phyloP scores from a whole-genome alignment of 1,284 basidiomycete genomes.

The Trichosporon faecale region DNA sequence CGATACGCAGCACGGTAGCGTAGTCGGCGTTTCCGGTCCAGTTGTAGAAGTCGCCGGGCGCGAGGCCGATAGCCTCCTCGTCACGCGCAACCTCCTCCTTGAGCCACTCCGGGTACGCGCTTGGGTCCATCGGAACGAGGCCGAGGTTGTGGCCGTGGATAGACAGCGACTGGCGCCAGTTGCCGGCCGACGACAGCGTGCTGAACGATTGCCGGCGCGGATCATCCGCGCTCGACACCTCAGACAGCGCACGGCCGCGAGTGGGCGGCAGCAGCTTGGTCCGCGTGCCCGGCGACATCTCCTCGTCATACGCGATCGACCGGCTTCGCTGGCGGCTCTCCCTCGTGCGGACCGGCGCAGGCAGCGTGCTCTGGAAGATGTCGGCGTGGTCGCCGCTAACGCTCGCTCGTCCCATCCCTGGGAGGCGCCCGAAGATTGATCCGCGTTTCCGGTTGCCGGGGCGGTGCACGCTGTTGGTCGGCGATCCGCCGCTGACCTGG shows the following conservation, averaged over 20 bases:
- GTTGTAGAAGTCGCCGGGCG: constrained; percentile 49
- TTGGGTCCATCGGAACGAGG: constrained; percentile 38
- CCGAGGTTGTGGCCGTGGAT: constrained; percentile 19
- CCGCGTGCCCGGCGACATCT: constrained; percentile 17
- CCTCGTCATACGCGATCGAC: neutral
- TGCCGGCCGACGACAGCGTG: constrained; percentile 35
- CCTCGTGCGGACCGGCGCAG: constrained; percentile 26
- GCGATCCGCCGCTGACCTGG: constrained; percentile 16
- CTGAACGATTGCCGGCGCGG: constrained; percentile 44
- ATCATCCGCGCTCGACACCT: constrained; percentile 33
- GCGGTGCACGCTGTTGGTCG: constrained; percentile 3
- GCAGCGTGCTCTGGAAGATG: constrained; percentile 44
- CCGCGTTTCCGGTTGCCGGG: constrained; percentile 24
- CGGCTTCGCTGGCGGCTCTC: constrained; percentile 16
- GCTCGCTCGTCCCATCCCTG: constrained; percentile 13
- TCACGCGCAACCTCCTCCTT: constrained; percentile 17
- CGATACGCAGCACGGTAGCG: constrained; percentile 79
- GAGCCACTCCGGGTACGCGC: constrained; percentile 36
- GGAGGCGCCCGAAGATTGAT: constrained; percentile 29
- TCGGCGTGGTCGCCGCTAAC: constrained; percentile 41
- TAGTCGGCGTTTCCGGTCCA: constrained; percentile 83
- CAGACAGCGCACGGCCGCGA: constrained; percentile 28
- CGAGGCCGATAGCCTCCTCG: constrained; percentile 16
- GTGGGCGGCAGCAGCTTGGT: constrained; percentile 16
- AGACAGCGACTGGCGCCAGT: constrained; percentile 12